Evolutionary conservation across 805 yeast genomes (phyloP).

Genomic region (Yamadazyma olivae): DNA sequence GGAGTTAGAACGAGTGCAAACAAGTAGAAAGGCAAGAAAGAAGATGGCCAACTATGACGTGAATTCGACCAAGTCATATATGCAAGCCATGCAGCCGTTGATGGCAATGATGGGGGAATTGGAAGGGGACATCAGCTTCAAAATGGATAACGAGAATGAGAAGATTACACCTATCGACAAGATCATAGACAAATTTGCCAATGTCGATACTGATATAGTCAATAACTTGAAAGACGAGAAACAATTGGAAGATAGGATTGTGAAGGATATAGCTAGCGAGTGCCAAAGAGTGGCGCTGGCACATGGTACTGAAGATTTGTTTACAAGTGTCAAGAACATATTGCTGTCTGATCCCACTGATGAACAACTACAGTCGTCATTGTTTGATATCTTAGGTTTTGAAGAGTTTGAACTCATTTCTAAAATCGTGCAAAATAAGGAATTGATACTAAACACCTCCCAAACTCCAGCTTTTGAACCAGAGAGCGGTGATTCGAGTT

Average conservation of each 20-base stretch:
- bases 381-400: conserved; percentile 81
- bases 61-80: conserved; percentile 68
- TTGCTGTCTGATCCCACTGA: conserved; percentile 24
- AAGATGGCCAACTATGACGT: conserved; percentile 43
- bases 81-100: conserved; percentile 77
- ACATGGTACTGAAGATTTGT: conserved; percentile 28
- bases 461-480: not conserved
- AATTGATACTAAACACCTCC: conserved; percentile 13
- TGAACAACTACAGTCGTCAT: conserved; percentile 62
- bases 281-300: conserved; percentile 31
- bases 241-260: conserved; percentile 4
- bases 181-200: conserved; percentile 36
- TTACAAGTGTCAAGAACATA: conserved; percentile 9
- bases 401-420: conserved; percentile 82
- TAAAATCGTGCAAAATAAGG: conserved; percentile 49
- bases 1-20: too few species aligned
- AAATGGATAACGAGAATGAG: conserved; percentile 33
- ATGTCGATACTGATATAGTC: conserved; percentile 30
- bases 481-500: conserved; percentile 12
- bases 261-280: conserved; percentile 23
- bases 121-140: conserved; percentile 18
- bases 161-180: conserved; percentile 24
- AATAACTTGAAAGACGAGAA: conserved; percentile 14
- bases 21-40: too few species aligned
- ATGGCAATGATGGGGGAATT: conserved; percentile 43